phyloP scores from a whole-genome alignment of 2,329 filamentous ascomycete species.

The Colletotrichum sp. region DNA sequence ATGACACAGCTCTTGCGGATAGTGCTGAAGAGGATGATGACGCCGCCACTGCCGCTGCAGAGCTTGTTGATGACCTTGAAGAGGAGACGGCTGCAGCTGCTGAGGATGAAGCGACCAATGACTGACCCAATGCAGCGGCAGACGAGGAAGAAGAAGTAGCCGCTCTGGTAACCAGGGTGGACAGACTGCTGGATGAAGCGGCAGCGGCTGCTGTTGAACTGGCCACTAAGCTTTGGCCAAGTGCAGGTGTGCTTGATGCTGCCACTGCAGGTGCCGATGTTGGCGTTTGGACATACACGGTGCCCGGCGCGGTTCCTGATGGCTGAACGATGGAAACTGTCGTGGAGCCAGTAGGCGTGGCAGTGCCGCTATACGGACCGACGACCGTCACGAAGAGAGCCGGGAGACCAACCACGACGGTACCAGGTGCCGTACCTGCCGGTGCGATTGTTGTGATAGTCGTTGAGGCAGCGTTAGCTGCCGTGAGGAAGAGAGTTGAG shows the following conservation, averaged over 20 bases:
- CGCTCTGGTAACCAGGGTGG: background rate
- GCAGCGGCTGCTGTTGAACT: background rate
- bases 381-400: background rate
- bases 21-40: background rate
- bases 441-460: background rate
- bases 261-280: background rate
- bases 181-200: background rate
- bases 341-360: background rate
- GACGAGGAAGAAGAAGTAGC: background rate
- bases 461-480: background rate
- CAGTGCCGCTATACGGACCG: background rate
- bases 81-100: background rate
- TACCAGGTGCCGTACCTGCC: background rate
- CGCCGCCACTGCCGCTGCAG: background rate
- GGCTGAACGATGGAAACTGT: slow-evolving; percentile 6
- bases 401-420: background rate
- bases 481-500: slow-evolving; percentile 8
- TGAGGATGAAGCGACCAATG: background rate
- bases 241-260: background rate
- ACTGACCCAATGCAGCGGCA: background rate
- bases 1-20: background rate
- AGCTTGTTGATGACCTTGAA: background rate
- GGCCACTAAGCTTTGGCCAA: background rate
- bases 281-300: slow-evolving; percentile 1
- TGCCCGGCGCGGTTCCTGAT: background rate